phyloP scores from a whole-genome alignment of 2,329 filamentous ascomycete genomes.

The Fusarium floridanum region DNA sequence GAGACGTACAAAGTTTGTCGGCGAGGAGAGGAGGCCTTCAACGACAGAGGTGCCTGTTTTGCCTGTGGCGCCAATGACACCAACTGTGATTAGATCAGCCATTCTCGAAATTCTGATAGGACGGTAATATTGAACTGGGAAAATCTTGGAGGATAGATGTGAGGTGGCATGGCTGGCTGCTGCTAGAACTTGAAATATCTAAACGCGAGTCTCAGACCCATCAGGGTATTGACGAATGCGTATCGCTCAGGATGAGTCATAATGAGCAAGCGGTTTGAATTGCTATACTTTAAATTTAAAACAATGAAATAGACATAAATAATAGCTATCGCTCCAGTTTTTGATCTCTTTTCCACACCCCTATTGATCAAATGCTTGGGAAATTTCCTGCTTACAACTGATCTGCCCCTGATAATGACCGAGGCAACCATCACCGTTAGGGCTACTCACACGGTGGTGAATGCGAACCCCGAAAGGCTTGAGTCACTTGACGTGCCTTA shows the following conservation, averaged over 20 bases:
- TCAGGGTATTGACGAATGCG: background rate
- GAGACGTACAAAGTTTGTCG: background rate
- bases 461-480: too few relatives aligned
- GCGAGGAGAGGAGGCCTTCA: background rate
- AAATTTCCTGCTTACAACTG: background rate
- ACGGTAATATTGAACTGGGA: background rate
- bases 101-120: background rate
- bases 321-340: background rate
- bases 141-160: background rate
- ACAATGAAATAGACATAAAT: background rate
- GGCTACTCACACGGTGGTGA: background rate
- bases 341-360: background rate
- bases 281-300: too few relatives aligned
- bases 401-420: background rate
- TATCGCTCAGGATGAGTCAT: background rate
- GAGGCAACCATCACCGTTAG: background rate
- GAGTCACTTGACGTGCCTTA: background rate
- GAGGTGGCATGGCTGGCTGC: background rate
- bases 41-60: background rate
- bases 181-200: background rate
- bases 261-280: background rate
- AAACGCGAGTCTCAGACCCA: background rate
- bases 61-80: background rate
- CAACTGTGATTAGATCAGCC: background rate
- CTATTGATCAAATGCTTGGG: background rate